phyloP scores from a whole-genome alignment of 2,329 filamentous ascomycete genomes.

The Cladosporium sp. region DNA sequence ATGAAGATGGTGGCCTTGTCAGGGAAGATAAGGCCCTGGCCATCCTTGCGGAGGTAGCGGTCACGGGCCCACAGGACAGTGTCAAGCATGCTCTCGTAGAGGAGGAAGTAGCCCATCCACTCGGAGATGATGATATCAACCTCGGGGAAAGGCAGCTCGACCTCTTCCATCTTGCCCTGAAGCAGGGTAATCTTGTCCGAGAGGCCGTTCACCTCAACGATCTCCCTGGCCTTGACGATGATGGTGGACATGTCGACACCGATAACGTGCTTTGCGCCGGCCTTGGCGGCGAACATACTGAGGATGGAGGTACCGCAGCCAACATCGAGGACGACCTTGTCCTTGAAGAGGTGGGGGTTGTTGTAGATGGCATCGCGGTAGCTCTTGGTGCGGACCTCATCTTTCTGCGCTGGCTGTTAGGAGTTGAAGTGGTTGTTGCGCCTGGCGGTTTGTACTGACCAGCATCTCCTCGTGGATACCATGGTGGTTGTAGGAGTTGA shows the following conservation, averaged over 20 bases:
- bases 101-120: constrained; percentile 99
- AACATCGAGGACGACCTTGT: constrained; percentile 93
- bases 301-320: constrained; percentile 97
- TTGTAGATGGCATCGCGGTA: constrained; percentile 98
- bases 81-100: constrained; percentile 99
- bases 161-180: constrained; percentile 99
- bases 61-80: constrained; percentile 96
- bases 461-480: constrained; percentile 99
- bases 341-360: constrained; percentile 91
- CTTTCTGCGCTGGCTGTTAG: constrained; percentile 65
- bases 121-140: constrained; percentile 99
- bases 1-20: constrained; percentile 98
- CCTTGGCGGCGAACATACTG: constrained; percentile 97
- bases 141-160: constrained; percentile 86
- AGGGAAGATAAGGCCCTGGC: constrained; percentile 80
- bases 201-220: constrained; percentile 89
- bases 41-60: constrained; percentile 80
- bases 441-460: constrained; percentile 58
- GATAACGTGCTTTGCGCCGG: constrained; percentile 96
- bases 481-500: constrained; percentile 89
- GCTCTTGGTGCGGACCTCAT: constrained; percentile 92
- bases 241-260: constrained; percentile 99
- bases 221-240: constrained; percentile 96
- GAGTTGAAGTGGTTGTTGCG: constrained; percentile 10
- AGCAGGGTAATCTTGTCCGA: constrained; percentile 94